A percentile compares a stretch with the other conserved stretches of the same genome.
phyloP scores from a whole-genome alignment of 2,329 filamentous ascomycete species.

The Phyllosticta paracitricarpa region DNA sequence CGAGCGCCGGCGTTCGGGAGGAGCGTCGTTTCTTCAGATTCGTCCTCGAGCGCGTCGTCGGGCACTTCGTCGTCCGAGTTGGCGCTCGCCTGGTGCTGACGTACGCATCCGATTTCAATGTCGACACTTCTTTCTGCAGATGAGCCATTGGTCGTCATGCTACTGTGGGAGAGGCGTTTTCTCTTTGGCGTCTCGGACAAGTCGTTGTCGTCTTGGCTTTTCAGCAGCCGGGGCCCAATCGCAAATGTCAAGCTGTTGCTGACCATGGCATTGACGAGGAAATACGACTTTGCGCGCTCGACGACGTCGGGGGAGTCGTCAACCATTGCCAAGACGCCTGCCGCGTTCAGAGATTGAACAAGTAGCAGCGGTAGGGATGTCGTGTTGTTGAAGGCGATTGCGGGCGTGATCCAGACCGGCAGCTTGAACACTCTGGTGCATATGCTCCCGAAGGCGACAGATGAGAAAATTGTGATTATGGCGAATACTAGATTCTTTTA shows the following conservation, averaged over 20 bases:
- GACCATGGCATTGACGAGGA: slow-evolving; percentile 55
- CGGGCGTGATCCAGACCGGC: slow-evolving; percentile 44
- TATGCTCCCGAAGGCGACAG: slow-evolving; percentile 37
- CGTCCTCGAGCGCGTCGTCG: slow-evolving; percentile 17
- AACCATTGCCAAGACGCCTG: slow-evolving; percentile 44
- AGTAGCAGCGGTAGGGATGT: slow-evolving; percentile 44
- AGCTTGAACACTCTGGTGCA: slow-evolving; percentile 38
- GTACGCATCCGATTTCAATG: slow-evolving; percentile 12
- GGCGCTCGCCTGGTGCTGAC: slow-evolving; percentile 12
- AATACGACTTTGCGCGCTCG: slow-evolving; percentile 53
- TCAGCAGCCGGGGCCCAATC: slow-evolving; percentile 50
- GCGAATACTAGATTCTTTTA: slow-evolving; percentile 35
- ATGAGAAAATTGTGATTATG: slow-evolving; percentile 39
- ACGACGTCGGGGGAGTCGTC: slow-evolving; percentile 39
- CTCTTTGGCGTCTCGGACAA: slow-evolving; percentile 22
- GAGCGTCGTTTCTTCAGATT: slow-evolving; percentile 41
- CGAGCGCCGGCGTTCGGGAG: slow-evolving; percentile 33
- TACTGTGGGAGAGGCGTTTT: slow-evolving; percentile 17
- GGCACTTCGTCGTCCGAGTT: slow-evolving; percentile 16
- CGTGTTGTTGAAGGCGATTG: slow-evolving; percentile 49
- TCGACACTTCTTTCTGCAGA: slow-evolving; percentile 5
- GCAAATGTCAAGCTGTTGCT: slow-evolving; percentile 55
- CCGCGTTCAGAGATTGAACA: slow-evolving; percentile 42
- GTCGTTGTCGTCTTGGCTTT: slow-evolving; percentile 35
- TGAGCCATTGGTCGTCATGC: background rate